phyloP scores from a whole-genome alignment of 2,329 filamentous ascomycete genomes.

The Claviceps citrina region DNA sequence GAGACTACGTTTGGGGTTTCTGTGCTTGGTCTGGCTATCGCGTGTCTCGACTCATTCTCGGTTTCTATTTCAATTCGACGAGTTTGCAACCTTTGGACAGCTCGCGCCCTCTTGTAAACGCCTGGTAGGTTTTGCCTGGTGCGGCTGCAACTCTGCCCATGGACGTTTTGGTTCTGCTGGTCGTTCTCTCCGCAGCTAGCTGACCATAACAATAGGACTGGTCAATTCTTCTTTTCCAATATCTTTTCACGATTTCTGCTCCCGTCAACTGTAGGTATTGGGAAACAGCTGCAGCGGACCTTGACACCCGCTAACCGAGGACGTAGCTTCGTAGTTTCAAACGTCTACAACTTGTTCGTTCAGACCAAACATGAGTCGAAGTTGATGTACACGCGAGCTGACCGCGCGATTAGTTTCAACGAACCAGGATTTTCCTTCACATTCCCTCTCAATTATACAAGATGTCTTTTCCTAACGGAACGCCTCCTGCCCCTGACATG shows the following conservation, averaged over 20 bases:
- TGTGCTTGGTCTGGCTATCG: slow-evolving; percentile 22
- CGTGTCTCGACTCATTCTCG: slow-evolving; percentile 21
- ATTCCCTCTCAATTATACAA: slow-evolving; percentile 8
- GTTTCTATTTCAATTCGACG: slow-evolving; percentile 16
- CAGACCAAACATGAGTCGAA: not conserved
- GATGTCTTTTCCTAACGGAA: slow-evolving; percentile 25
- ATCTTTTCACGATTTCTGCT: slow-evolving; percentile 10
- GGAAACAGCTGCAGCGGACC: not conserved
- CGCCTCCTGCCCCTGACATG: slow-evolving; percentile 24
- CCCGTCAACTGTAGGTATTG: not conserved
- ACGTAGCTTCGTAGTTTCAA: slow-evolving; percentile 2
- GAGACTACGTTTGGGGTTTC: slow-evolving; percentile 23
- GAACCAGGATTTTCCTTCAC: not conserved
- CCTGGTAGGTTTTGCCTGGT: slow-evolving; percentile 6
- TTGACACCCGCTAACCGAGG: not conserved
- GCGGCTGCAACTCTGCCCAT: not conserved
- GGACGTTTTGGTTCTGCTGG: not conserved
- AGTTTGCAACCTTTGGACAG: slow-evolving; percentile 14
- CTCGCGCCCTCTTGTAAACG: slow-evolving; percentile 7
- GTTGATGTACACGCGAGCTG: not conserved
- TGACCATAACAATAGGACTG: slow-evolving; percentile 9
- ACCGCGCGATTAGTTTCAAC: not conserved
- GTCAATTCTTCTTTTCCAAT: slow-evolving; percentile 13
- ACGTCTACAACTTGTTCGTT: slow-evolving; percentile 2
- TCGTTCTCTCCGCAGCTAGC: not conserved